Conservation (phyloP, 2,329 filamentous ascomycete species). For the Pyrenochaeta sp. region DNA sequence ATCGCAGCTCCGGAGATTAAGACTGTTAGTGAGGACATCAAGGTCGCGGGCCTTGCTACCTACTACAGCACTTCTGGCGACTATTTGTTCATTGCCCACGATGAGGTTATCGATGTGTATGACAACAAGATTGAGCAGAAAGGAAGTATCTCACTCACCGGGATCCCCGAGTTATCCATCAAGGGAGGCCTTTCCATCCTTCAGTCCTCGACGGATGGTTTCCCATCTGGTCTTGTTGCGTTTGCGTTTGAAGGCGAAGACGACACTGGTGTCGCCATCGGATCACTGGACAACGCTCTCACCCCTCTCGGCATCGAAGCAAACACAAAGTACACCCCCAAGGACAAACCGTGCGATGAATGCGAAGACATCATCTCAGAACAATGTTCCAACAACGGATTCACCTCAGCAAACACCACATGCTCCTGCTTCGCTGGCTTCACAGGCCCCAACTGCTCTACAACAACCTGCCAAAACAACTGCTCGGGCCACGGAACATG, state of each 20-base stretch:
- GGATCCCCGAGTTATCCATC: constrained; percentile 33
- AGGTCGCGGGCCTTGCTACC: constrained; percentile 29
- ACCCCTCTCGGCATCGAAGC: constrained; percentile 19
- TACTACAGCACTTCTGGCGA: constrained; percentile 27
- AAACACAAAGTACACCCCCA: constrained; percentile 30
- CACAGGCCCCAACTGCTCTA: constrained; percentile 28
- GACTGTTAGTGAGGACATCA: constrained; percentile 21
- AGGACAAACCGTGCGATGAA: constrained; percentile 18
- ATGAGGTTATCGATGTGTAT: constrained; percentile 32
- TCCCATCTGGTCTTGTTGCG: constrained; percentile 27
- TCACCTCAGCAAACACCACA: constrained; percentile 3
- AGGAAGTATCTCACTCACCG: constrained; percentile 25
- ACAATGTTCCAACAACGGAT: constrained; percentile 32
- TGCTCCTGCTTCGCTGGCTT: constrained; percentile 40
- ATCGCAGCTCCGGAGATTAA: constrained; percentile 23
- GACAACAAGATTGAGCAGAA: constrained; percentile 20
- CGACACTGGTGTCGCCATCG: constrained; percentile 29
- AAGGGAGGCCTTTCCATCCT: constrained; percentile 35
- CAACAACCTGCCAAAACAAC: constrained; percentile 27
- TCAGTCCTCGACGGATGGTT: constrained; percentile 19
- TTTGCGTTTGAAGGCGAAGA: constrained; percentile 39
- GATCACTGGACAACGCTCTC: constrained; percentile 25
- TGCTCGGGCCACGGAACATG: constrained; percentile 39
- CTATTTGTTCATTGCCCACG: constrained; percentile 34
- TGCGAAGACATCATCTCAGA: constrained; percentile 24